phyloP scores from a whole-genome alignment of 345 rosid genomes.

The Gossypium herbaceum region DNA sequence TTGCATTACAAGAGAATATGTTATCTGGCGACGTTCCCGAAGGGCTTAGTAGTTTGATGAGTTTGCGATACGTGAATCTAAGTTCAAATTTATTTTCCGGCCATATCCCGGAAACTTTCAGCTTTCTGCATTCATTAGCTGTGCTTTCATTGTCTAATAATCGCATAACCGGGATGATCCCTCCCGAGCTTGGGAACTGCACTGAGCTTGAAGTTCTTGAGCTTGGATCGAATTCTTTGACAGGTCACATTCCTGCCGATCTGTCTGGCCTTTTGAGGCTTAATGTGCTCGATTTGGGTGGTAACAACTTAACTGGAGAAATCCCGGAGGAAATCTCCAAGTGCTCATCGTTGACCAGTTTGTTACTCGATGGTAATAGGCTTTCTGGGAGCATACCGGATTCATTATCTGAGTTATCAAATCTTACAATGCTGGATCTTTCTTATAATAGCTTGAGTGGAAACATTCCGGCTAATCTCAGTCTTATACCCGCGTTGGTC shows the following conservation, averaged over 20 bases:
- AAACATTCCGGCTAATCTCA: constrained; percentile 57
- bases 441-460: constrained; percentile 78
- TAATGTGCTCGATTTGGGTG: constrained; percentile 62
- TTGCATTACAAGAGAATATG: constrained; percentile 78
- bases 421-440: constrained; percentile 60
- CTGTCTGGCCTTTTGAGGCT: constrained; percentile 50
- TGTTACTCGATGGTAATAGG: constrained; percentile 55
- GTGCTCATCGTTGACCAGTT: constrained; percentile 43
- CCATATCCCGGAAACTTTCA: constrained; percentile 63
- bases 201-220: constrained; percentile 77
- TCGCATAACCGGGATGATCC: constrained; percentile 58
- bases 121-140: constrained; percentile 59
- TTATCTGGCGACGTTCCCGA: constrained; percentile 72
- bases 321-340: constrained; percentile 55
- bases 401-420: constrained; percentile 52
- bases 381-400: constrained; percentile 70
- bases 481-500: constrained; percentile 42
- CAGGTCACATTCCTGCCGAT: constrained; percentile 65
- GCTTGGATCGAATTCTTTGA: constrained; percentile 52
- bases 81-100: constrained; percentile 67
- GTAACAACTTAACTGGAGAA: constrained; percentile 64
- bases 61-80: constrained; percentile 65
- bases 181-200: constrained; percentile 78
- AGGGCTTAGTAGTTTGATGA: constrained; percentile 87
- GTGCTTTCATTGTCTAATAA: constrained; percentile 72